phyloP scores from a whole-genome alignment of 1,139 yeast species.

The Eremothecium coryli region DNA sequence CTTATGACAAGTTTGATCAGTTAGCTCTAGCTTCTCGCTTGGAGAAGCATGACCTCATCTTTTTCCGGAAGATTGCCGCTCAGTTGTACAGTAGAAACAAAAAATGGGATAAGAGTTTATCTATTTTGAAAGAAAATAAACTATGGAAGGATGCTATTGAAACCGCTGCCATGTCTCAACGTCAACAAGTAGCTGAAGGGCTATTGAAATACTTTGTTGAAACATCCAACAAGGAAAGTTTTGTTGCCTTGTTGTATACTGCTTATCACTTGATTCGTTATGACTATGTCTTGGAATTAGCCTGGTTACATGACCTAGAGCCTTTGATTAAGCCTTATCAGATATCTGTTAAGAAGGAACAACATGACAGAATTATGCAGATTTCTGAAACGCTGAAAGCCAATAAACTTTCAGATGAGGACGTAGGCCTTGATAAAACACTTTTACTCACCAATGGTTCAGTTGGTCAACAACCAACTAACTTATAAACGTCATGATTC shows the following conservation, averaged over 20 bases:
- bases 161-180: constrained; percentile 80
- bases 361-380: constrained; percentile 55
- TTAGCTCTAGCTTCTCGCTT: constrained; percentile 86
- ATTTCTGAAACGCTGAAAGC: constrained; percentile 62
- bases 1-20: constrained; percentile 85
- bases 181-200: constrained; percentile 78
- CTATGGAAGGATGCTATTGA: constrained; percentile 91
- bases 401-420: constrained; percentile 53
- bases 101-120: constrained; percentile 84
- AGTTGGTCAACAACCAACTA: constrained; percentile 20
- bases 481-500: constrained; percentile 8
- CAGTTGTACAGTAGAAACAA: constrained; percentile 86
- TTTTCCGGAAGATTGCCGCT: constrained; percentile 95
- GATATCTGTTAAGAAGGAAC: constrained; percentile 75
- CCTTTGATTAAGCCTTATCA: constrained; percentile 84
- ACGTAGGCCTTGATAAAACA: constrained; percentile 46
- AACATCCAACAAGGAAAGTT: constrained; percentile 93
- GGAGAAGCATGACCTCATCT: constrained; percentile 82
- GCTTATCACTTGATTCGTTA: constrained; percentile 73
- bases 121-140: constrained; percentile 83
- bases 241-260: constrained; percentile 79
- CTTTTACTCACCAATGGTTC: constrained; percentile 58
- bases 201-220: constrained; percentile 87
- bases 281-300: constrained; percentile 78
- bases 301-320: constrained; percentile 83